phyloP scores from a whole-genome alignment of 345 rosid genomes.

The Populus tremula region DNA sequence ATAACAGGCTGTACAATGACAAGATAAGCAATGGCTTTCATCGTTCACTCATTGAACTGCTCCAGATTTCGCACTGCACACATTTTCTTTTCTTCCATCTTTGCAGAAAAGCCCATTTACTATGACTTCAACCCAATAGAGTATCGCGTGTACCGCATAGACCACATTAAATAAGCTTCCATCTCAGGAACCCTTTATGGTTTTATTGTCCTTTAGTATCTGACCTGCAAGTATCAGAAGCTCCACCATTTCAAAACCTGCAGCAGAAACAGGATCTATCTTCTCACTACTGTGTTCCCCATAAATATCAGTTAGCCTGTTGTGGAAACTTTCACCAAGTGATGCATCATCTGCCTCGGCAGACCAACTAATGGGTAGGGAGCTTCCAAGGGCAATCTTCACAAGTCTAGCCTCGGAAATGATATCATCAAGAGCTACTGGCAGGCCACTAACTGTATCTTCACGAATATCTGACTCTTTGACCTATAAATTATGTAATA shows the following conservation, averaged over 20 bases:
- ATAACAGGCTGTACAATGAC: slow-evolving; percentile 7
- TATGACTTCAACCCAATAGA: not conserved
- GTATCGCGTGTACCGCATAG: slow-evolving; percentile 2
- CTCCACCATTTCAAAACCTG: slow-evolving; percentile 97
- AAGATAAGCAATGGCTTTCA: slow-evolving; percentile 4
- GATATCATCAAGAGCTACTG: slow-evolving; percentile 51
- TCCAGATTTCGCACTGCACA: not conserved
- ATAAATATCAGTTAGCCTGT: slow-evolving; percentile 7
- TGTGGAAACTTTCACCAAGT: slow-evolving; percentile 22
- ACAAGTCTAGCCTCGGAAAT: slow-evolving; percentile 69
- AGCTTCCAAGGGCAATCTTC: slow-evolving; percentile 88
- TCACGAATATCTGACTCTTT: slow-evolving; percentile 45
- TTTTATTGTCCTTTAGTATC: slow-evolving; percentile 40
- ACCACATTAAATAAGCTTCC: slow-evolving; percentile 12
- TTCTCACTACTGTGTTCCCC: slow-evolving; percentile 45
- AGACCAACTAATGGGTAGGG: slow-evolving; percentile 88
- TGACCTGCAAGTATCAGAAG: slow-evolving; percentile 78
- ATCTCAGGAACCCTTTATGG: slow-evolving; percentile 12
- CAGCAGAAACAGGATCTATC: slow-evolving; percentile 73
- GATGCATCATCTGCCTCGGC: slow-evolving; percentile 58
- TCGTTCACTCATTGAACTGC: not conserved
- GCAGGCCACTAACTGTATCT: slow-evolving; percentile 25
- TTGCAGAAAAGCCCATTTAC: not conserved
- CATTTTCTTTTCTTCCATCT: not conserved
- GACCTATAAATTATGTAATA: slow-evolving; percentile 42